Conservation (phyloP, 2,329 filamentous ascomycete species). For the Madurella fahalii region DNA sequence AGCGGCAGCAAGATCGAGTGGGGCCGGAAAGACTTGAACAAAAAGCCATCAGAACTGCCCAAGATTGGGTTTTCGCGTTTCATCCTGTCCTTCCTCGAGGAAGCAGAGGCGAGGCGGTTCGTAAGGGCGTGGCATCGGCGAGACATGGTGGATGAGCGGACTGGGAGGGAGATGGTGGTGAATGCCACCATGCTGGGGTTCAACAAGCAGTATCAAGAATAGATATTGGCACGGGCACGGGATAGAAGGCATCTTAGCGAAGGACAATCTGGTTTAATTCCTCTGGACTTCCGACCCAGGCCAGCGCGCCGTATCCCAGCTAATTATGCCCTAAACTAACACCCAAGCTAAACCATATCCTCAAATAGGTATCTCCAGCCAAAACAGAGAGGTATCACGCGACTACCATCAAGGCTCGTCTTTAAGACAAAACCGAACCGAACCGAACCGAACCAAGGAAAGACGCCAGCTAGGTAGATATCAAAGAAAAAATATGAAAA, state of each 20-base stretch:
- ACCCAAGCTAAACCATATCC: not conserved
- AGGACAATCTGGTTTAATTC: not conserved
- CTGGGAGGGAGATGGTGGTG: conserved; percentile 23
- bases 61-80: conserved; percentile 42
- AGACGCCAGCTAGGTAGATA: not conserved
- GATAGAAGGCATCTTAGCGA: not conserved
- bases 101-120: conserved; percentile 50
- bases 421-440: too few species aligned
- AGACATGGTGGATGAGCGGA: conserved; percentile 28
- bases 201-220: not conserved
- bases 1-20: conserved; percentile 2
- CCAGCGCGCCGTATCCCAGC: not conserved
- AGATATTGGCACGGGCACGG: not conserved
- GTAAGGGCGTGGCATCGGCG: conserved; percentile 42
- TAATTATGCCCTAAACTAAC: not conserved
- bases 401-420: conserved; percentile 18
- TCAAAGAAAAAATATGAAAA: not conserved
- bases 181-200: conserved; percentile 31
- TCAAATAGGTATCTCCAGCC: conserved; percentile 8
- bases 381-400: conserved; percentile 16
- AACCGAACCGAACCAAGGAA: not conserved
- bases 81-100: conserved; percentile 53
- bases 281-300: not conserved
- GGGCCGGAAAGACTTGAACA: not conserved
- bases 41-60: conserved; percentile 26